A percentile compares a stretch with the other conserved stretches of the same genome.
Conservation (phyloP, 345 rosid genomes). For the Angophora floribunda region DNA sequence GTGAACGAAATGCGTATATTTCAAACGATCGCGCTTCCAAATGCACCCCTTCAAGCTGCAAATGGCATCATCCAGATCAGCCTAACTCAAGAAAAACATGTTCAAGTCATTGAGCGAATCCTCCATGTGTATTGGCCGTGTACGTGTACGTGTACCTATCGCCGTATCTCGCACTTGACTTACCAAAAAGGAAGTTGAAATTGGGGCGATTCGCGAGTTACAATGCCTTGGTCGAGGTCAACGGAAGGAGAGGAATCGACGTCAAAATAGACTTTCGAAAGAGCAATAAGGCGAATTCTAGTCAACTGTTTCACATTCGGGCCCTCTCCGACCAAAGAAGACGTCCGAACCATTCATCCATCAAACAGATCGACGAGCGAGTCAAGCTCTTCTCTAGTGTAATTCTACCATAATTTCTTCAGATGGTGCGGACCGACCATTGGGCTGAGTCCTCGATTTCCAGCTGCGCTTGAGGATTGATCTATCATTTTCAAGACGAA, state of each 20-base stretch:
- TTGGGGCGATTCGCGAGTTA: not conserved
- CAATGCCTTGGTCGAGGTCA: not conserved
- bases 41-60: not conserved
- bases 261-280: not conserved
- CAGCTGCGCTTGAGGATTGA: not conserved
- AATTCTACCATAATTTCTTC: not conserved
- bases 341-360: not conserved
- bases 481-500: not conserved
- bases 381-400: not conserved
- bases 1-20: not conserved
- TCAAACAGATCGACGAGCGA: not conserved
- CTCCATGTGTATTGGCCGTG: not conserved
- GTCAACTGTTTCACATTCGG: not conserved
- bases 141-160: not conserved
- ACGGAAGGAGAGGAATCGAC: not conserved
- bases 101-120: not conserved
- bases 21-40: not conserved
- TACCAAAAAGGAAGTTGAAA: not conserved
- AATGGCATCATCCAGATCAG: not conserved
- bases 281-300: not conserved
- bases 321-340: not conserved
- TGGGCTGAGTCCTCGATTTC: not conserved
- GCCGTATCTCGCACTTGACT: not conserved
- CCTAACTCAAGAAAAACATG: not conserved
- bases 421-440: rapidly evolving